Conservation (phyloP, 345 rosid genomes). For the Salix purpurea region DNA sequence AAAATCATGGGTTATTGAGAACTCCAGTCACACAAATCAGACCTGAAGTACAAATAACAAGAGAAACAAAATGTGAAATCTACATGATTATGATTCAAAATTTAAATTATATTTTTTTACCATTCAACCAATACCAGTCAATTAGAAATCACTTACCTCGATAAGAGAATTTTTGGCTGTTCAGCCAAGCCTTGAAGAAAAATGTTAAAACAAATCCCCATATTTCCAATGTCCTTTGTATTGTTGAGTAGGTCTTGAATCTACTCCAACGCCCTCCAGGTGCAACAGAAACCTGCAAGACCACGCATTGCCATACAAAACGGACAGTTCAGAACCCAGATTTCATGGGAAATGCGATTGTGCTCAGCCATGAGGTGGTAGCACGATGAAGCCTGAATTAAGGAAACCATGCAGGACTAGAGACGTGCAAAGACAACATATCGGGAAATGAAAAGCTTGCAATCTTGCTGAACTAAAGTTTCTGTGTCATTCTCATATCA, state of each 20-base stretch:
- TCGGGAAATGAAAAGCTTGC: background rate
- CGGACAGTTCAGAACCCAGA: background rate
- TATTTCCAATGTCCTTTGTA: constrained; percentile 92
- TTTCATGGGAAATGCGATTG: background rate
- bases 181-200: constrained; percentile 75
- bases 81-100: no score
- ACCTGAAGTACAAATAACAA: background rate
- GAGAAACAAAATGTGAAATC: background rate
- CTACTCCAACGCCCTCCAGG: constrained; percentile 96
- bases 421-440: background rate
- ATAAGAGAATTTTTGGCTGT: constrained; percentile 79
- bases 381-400: background rate
- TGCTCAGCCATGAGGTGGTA: background rate
- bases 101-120: no score
- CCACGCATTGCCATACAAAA: background rate
- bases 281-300: constrained; percentile 82
- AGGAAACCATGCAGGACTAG: background rate
- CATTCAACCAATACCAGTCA: background rate
- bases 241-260: constrained; percentile 88
- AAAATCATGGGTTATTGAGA: background rate
- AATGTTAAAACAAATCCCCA: constrained; percentile 87
- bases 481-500: background rate
- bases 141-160: constrained; percentile 46
- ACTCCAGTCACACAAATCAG: background rate
- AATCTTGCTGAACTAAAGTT: background rate